Conservation (phyloP, 345 rosid genomes). For the Balakata baccata region DNA sequence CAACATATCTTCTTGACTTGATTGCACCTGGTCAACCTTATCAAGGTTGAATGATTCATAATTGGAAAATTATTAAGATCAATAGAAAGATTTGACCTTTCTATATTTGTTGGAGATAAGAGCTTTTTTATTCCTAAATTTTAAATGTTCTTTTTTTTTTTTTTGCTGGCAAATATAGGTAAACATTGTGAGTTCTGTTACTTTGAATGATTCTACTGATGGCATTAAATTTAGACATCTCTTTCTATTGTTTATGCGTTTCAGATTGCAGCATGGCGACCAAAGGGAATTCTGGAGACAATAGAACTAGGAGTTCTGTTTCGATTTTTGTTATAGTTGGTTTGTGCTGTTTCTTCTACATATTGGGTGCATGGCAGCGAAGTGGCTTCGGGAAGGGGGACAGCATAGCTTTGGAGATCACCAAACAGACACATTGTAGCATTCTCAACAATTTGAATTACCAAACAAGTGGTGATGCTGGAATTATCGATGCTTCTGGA, state of each 20-base stretch:
- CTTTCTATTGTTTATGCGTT: not conserved
- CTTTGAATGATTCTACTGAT: not conserved
- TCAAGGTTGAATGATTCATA: not conserved
- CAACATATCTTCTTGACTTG: not conserved
- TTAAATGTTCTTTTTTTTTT: not conserved
- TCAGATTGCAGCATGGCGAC: conserved; percentile 24
- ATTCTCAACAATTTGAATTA: conserved; percentile 24
- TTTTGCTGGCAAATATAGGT: too few species aligned
- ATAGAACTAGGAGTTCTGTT: conserved; percentile 13
- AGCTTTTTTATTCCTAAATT: not conserved
- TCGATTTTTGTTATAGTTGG: conserved; percentile 21
- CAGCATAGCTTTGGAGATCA: conserved; percentile 17
- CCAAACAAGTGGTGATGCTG: conserved; percentile 25
- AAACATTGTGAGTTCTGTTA: not conserved
- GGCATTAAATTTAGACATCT: not conserved
- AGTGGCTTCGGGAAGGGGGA: conserved; percentile 37
- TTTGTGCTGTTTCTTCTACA: conserved; percentile 27
- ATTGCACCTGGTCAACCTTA: not conserved
- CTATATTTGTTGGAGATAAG: not conserved
- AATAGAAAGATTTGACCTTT: not conserved
- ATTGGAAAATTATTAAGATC: not conserved
- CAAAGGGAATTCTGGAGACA: conserved; percentile 28
- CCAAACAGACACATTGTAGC: conserved; percentile 24
- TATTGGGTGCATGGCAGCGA: conserved; percentile 33
- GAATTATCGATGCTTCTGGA: conserved; percentile 13